Evolutionary conservation across 495 filamentous ascomycete genomes (phyloP).

Genomic region (Penicillium maclennaniae): DNA sequence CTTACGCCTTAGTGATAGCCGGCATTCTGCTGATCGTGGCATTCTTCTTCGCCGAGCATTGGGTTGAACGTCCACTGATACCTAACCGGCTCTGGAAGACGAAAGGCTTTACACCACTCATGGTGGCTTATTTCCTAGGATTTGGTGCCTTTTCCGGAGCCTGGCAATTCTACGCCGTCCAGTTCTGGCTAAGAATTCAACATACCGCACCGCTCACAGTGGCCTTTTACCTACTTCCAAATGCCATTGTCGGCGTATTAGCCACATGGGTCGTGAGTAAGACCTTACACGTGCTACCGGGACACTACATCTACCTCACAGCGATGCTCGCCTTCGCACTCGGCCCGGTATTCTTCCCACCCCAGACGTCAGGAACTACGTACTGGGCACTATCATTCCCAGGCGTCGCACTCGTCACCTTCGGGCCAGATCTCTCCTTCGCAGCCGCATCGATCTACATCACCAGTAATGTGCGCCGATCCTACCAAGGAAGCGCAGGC

Average conservation of each 20-base stretch:
- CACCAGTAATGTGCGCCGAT: constrained; percentile 30
- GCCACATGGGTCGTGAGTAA: constrained; percentile 45
- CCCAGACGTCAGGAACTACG: constrained; percentile 22
- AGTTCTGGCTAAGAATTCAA: constrained; percentile 48
- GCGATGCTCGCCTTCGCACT: constrained; percentile 32
- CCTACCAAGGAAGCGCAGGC: constrained; percentile 33
- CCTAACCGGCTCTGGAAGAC: constrained; percentile 35
- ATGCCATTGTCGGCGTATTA: constrained; percentile 40
- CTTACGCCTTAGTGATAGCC: constrained; percentile 20
- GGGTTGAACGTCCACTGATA: constrained; percentile 25
- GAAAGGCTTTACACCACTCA: constrained; percentile 44
- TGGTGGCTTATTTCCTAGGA: constrained; percentile 47
- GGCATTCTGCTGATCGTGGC: constrained; percentile 25
- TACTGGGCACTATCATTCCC: constrained; percentile 35
- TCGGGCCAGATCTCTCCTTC: constrained; percentile 33
- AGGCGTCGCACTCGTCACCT: constrained; percentile 28
- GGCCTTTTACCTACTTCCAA: constrained; percentile 42
- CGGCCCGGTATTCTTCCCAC: constrained; percentile 34
- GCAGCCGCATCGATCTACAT: constrained; percentile 35
- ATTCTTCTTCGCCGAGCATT: constrained; percentile 27
- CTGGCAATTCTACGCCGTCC: constrained; percentile 52
- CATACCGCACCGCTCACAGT: constrained; percentile 34
- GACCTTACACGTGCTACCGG: constrained; percentile 42
- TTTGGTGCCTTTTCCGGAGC: constrained; percentile 44
- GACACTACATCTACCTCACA: constrained; percentile 45